Percentiles rank a stretch among this genome's conserved stretches.
These are phyloP conservation scores for Colletotrichum tofieldiae DNA, from an alignment of 2,329 filamentous ascomycete species.

Conservation along the genomic window DNA sequence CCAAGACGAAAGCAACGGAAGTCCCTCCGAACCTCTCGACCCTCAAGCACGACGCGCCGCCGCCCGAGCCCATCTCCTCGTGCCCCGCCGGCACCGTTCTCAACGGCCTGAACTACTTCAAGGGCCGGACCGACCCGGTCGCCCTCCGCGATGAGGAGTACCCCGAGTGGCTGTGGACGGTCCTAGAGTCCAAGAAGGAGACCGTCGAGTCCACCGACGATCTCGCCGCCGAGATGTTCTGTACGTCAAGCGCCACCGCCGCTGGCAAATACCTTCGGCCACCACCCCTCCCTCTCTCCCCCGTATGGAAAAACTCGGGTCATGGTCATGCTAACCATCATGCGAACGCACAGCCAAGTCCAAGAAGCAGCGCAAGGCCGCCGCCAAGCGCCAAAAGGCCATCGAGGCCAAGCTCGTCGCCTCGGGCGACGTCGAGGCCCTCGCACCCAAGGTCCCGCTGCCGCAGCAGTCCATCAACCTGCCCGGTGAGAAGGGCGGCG, in stretches of 20 bases:
- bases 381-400: conserved; percentile 74
- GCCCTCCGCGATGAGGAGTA: conserved; percentile 83
- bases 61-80: conserved; percentile 59
- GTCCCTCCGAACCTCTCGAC: conserved; percentile 51
- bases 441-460: conserved; percentile 80
- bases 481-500: conserved; percentile 64
- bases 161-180: conserved; percentile 85
- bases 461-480: conserved; percentile 86
- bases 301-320: neutral
- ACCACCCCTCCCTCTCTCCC: neutral
- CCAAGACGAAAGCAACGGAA: conserved; percentile 51
- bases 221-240: conserved; percentile 82
- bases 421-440: conserved; percentile 75
- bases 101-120: conserved; percentile 83
- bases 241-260: conserved; percentile 65
- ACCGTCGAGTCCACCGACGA: conserved; percentile 64
- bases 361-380: conserved; percentile 83
- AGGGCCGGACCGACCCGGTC: conserved; percentile 80
- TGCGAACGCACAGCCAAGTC: conserved; percentile 76
- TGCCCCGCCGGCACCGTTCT: conserved; percentile 80
- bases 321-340: neutral
- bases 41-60: conserved; percentile 48
- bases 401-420: conserved; percentile 73
- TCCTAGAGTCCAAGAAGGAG: conserved; percentile 75
- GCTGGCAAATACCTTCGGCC: neutral